phyloP scores from a whole-genome alignment of 2,329 filamentous ascomycete genomes.

The Cladosporium cucumerinum region DNA sequence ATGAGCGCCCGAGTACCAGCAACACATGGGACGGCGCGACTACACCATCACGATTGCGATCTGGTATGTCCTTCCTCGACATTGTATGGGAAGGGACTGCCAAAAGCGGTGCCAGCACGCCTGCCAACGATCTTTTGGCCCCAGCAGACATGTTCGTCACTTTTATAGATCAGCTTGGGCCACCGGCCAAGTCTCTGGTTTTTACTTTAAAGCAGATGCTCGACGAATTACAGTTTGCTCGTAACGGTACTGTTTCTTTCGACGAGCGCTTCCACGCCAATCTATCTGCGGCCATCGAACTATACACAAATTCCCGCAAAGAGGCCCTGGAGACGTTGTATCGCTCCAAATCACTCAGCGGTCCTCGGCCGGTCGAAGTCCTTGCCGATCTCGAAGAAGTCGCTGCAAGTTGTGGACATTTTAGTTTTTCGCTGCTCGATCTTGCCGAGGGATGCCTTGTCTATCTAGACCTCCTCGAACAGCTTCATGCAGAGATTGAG shows the following conservation, averaged over 20 bases:
- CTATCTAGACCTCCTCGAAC: slow-evolving; percentile 80
- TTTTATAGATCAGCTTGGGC: slow-evolving; percentile 84
- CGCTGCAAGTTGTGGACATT: slow-evolving; percentile 94
- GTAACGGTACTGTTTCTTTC: slow-evolving; percentile 56
- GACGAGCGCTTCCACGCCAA: slow-evolving; percentile 79
- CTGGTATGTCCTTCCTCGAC: background rate
- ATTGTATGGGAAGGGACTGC: background rate
- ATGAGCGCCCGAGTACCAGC: slow-evolving; percentile 20
- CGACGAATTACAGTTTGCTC: slow-evolving; percentile 73
- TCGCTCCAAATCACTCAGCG: slow-evolving; percentile 56
- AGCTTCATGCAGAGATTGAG: slow-evolving; percentile 67
- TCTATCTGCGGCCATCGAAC: slow-evolving; percentile 70
- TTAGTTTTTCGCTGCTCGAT: slow-evolving; percentile 85
- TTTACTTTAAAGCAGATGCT: slow-evolving; percentile 87
- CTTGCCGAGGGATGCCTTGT: slow-evolving; percentile 86
- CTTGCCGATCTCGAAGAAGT: slow-evolving; percentile 96
- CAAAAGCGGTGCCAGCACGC: slow-evolving; percentile 14
- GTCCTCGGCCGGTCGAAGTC: slow-evolving; percentile 49
- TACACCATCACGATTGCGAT: background rate
- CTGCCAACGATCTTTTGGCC: slow-evolving; percentile 5
- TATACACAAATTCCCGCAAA: slow-evolving; percentile 74
- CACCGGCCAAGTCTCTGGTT: slow-evolving; percentile 93
- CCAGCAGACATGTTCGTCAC: slow-evolving; percentile 85
- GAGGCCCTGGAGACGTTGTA: slow-evolving; percentile 79
- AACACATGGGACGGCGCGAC: slow-evolving; percentile 3